Evolutionary conservation across 1,284 basidiomycete genomes (phyloP).

Genomic region (Puccinia novopanici): DNA sequence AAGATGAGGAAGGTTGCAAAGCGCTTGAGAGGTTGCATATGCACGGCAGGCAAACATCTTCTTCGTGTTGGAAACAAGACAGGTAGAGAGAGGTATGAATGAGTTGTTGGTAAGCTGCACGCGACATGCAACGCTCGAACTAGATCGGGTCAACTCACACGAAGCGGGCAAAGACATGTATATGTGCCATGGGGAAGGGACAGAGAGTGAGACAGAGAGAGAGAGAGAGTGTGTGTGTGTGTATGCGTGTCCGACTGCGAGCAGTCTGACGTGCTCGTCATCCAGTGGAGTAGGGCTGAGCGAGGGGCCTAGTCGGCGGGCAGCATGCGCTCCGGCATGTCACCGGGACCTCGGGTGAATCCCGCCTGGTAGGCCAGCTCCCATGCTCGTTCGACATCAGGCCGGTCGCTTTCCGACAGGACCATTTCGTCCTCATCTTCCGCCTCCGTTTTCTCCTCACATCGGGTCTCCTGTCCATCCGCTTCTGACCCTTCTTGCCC

Average conservation of each 20-base stretch:
- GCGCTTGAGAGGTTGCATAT: not conserved
- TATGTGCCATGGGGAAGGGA: not conserved
- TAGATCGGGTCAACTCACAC: not conserved
- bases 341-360: slow-evolving; percentile 21
- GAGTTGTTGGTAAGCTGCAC: not conserved
- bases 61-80: not conserved
- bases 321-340: slow-evolving; percentile 5
- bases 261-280: not conserved
- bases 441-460: not conserved
- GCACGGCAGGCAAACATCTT: no score
- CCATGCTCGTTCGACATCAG: slow-evolving; percentile 28
- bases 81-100: not conserved
- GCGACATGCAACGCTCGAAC: no score
- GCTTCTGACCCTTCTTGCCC: not conserved
- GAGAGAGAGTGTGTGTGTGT: no score
- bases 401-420: slow-evolving; percentile 11
- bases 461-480: not conserved
- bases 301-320: slow-evolving; percentile 6
- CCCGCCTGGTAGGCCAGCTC: slow-evolving; percentile 34
- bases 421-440: slow-evolving; percentile 19
- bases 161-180: not conserved
- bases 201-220: not conserved
- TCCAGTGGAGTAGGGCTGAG: not conserved
- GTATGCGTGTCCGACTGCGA: no score
- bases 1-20: no score